Conservation (phyloP, 2,329 filamentous ascomycete species). For the Cladosporium oxysporum region DNA sequence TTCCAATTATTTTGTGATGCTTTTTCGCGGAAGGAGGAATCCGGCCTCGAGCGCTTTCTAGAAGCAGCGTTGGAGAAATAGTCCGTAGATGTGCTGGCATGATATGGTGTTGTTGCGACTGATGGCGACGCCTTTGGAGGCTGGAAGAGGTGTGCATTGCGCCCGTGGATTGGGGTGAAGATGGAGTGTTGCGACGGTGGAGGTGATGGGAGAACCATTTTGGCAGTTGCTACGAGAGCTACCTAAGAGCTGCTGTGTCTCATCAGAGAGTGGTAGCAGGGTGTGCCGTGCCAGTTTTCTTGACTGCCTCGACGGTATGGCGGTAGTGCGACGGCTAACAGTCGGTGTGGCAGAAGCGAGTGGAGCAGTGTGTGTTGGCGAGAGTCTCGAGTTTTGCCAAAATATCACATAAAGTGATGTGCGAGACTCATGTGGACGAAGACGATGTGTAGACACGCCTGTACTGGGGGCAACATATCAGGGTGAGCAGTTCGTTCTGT, state of each 20-base stretch:
- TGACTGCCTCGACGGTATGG: neutral
- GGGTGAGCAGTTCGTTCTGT: neutral
- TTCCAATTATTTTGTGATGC: neutral
- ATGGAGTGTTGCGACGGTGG: slow-evolving; percentile 14
- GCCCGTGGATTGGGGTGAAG: slow-evolving; percentile 8
- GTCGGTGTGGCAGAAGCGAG: slow-evolving; percentile 17
- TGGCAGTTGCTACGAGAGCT: neutral
- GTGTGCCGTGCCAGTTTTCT: neutral
- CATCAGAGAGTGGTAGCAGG: neutral
- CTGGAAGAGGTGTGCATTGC: slow-evolving; percentile 43
- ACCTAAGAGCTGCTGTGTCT: neutral
- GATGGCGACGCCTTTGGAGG: slow-evolving; percentile 45
- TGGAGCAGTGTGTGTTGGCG: neutral
- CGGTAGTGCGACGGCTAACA: slow-evolving; percentile 15
- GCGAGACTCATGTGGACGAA: neutral
- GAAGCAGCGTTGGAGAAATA: slow-evolving; percentile 32
- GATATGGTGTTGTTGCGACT: slow-evolving; percentile 31
- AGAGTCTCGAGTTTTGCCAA: neutral
- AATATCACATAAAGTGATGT: neutral
- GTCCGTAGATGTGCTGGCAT: slow-evolving; percentile 28
- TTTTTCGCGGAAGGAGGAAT: slow-evolving; percentile 24
- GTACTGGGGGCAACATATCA: neutral
- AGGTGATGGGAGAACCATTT: slow-evolving; percentile 14
- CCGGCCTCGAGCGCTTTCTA: slow-evolving; percentile 37
- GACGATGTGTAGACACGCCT: neutral